These are phyloP conservation scores for Auriscalpium vulgare DNA, from an alignment of 768 basidiomycete genomes.

Conservation along the genomic window DNA sequence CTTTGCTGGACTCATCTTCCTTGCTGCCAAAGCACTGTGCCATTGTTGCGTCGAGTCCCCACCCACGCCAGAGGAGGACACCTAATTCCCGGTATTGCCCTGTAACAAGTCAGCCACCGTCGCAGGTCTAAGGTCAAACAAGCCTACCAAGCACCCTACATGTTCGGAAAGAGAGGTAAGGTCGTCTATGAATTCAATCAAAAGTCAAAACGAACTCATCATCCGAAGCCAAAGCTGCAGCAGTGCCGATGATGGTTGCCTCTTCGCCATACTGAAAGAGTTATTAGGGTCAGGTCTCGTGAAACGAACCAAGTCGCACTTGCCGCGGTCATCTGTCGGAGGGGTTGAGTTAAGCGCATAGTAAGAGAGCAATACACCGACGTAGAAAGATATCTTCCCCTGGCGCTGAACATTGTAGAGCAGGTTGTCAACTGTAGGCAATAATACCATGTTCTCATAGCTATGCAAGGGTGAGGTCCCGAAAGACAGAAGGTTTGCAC, in stretches of 20 bases:
- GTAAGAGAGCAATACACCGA: conserved; percentile 28
- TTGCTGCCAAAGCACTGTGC: conserved; percentile 86
- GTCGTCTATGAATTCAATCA: not conserved
- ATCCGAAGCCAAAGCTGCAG: conserved; percentile 71
- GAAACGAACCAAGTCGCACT: conserved; percentile 22
- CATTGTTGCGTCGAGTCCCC: conserved; percentile 74
- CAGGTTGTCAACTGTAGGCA: conserved; percentile 81
- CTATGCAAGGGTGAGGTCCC: conserved; percentile 22
- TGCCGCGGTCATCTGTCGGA: conserved; percentile 70
- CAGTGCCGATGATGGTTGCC: conserved; percentile 83
- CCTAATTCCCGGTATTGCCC: conserved; percentile 93
- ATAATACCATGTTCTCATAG: conserved; percentile 72
- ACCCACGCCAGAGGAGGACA: conserved; percentile 84
- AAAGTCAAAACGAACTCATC: conserved; percentile 61
- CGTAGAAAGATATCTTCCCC: conserved; percentile 88
- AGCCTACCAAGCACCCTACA: conserved; percentile 63
- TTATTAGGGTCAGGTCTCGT: not conserved
- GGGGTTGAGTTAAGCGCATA: not conserved
- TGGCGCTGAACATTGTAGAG: conserved; percentile 91
- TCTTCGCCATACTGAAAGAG: conserved; percentile 73
- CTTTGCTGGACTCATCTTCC: conserved; percentile 74
- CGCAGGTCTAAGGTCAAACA: not conserved
- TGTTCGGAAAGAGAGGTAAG: not conserved
- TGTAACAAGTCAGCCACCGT: conserved; percentile 20
- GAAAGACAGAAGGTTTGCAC: not conserved